These are phyloP conservation scores for Papiliotrema nemorosa DNA, from an alignment of 1,284 basidiomycete genomes.

Conservation along the genomic window DNA sequence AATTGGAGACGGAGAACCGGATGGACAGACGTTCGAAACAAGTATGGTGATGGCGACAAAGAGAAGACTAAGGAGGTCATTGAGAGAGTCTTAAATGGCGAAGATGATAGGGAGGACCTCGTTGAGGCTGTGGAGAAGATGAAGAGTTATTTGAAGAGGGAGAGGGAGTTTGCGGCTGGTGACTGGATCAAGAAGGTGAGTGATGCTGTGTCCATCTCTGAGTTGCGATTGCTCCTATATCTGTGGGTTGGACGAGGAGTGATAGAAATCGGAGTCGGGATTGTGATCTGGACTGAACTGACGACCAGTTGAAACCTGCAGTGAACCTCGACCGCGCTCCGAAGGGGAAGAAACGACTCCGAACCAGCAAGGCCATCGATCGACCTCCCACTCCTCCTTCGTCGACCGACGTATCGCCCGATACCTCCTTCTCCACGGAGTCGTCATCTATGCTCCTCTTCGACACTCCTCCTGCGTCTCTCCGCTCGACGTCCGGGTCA, in stretches of 20 bases:
- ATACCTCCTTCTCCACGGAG: background rate
- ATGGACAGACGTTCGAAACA: constrained; percentile 30
- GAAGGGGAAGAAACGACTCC: background rate
- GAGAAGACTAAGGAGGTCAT: constrained; percentile 23
- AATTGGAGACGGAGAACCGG: constrained; percentile 35
- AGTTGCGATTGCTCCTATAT: too few species aligned
- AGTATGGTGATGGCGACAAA: constrained; percentile 13
- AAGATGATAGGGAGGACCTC: constrained; percentile 16
- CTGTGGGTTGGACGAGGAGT: too few species aligned
- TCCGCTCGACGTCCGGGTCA: constrained; percentile 1
- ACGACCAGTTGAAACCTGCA: background rate
- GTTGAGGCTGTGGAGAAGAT: constrained; percentile 14
- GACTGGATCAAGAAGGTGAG: constrained; percentile 30
- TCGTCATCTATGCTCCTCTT: background rate
- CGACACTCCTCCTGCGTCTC: background rate
- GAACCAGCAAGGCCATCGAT: background rate
- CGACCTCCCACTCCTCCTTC: constrained; percentile 3
- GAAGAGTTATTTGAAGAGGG: constrained; percentile 18
- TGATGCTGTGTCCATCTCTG: constrained; percentile 2
- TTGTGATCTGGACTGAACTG: background rate
- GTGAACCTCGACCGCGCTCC: background rate
- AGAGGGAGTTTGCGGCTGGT: constrained; percentile 24
- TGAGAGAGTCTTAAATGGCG: constrained; percentile 6
- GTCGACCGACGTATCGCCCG: background rate
- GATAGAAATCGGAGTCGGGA: too few species aligned